Conservation (phyloP, 345 rosid genomes). For the Linum usitatissimum region DNA sequence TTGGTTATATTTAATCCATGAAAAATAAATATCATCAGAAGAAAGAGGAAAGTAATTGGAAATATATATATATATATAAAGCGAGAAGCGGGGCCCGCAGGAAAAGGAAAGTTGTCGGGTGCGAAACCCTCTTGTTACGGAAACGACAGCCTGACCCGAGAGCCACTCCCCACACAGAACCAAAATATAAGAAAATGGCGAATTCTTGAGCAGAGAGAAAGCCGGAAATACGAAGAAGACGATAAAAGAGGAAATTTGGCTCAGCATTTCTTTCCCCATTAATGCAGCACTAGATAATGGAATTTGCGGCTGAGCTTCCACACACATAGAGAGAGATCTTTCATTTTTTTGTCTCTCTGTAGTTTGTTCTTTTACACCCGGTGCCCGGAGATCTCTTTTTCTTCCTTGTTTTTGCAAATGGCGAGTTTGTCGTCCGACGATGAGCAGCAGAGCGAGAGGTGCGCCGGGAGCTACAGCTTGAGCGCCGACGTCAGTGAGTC, state of each 20-base stretch:
- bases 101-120: conserved; percentile 21
- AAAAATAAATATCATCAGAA: too few species aligned
- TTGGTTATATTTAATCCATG: too few species aligned
- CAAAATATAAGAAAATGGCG: background rate
- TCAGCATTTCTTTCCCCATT: background rate
- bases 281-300: background rate
- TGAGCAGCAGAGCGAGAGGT: conserved; percentile 52
- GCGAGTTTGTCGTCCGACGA: conserved; percentile 57
- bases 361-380: background rate
- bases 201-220: background rate
- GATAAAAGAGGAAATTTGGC: background rate
- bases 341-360: background rate
- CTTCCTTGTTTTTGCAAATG: conserved; percentile 20
- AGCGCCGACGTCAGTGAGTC: conserved; percentile 98
- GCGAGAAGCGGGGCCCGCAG: conserved; percentile 17
- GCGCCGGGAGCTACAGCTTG: conserved; percentile 72
- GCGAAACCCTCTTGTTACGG: conserved; percentile 14
- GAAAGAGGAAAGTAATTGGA: too few species aligned
- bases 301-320: conserved; percentile 16
- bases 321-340: background rate
- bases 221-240: background rate
- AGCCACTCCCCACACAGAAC: background rate
- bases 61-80: too few species aligned
- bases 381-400: conserved; percentile 15
- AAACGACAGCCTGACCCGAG: conserved; percentile 13